Base-by-base conservation (phyloP, 106 monocot genomes). In the Dendrobium nobile region DNA sequence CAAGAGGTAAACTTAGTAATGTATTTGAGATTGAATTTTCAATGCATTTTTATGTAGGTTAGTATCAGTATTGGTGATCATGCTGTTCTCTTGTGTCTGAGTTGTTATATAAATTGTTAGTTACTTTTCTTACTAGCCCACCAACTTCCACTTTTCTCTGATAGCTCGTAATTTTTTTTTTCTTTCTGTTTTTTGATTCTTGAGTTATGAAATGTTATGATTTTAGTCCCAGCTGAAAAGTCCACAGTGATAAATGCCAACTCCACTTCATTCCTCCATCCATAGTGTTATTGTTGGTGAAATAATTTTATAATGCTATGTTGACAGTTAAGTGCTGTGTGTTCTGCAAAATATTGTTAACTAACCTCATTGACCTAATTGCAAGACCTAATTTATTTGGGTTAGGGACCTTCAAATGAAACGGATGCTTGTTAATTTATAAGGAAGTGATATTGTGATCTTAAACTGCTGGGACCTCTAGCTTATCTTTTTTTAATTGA, bases 1-100 rank as follows among this genome's bases (percentile, higher is more conserved):
- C 90, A 92, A 75, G 97, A 97, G 77, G 97, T 97, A 85, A 67
- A 85, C 74, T 70, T 27, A 43, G 43, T 42, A n/a, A 43, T 74
- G 18, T 31, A 9, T 44, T 74, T 74, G 42, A 44, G 74, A 11
- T 41, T 20, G 7, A 74, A 51, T 40, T 33, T 44, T 74, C 2
- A 42, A 37, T 74, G 40, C 16, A 4, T 74, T 74, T 41, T 74
- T 44, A 43, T 43, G 19, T 44, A 44, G 19, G 72, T 72, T 65
- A 22, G 61, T 10, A 61, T 70, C 70, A 40, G n/a, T 74, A 20
- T 74, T 44, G 18, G 74, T 44, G 74, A 44, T 2, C 19, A 7
- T 41, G 19, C 74, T 41, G 44, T 44, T 19, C 28, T n/a, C 41
- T n/a, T 20, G 19, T 44, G 28, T 33, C 37, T 37, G 33, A 33